Evolutionary conservation across 202 grass and related monocot genomes (phyloP).

Genomic region (Hordeum pubiflorum): DNA sequence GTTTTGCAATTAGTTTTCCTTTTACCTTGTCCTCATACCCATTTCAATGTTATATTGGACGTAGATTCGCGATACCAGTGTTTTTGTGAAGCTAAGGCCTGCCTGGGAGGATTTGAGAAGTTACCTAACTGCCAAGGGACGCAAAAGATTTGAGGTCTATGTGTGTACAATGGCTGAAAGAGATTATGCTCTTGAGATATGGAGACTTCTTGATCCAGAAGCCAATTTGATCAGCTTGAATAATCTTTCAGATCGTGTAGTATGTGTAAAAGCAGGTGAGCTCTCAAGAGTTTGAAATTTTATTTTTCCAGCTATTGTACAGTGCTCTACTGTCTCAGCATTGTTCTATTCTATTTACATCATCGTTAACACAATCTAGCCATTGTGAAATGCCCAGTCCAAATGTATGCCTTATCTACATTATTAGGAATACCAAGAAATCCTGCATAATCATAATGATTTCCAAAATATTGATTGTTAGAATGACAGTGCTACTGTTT

Average conservation of each 20-base stretch:
- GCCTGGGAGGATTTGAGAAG: slow-evolving; percentile 96
- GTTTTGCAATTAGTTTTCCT: slow-evolving; percentile 15
- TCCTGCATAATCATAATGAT: background rate
- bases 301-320: background rate
- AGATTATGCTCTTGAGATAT: slow-evolving; percentile 98
- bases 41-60: slow-evolving; percentile 26
- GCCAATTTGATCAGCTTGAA: slow-evolving; percentile 60
- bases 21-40: slow-evolving; percentile 5
- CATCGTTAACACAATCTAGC: background rate
- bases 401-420: background rate
- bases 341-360: slow-evolving; percentile 17
- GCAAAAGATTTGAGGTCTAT: slow-evolving; percentile 95
- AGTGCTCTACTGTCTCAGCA: slow-evolving; percentile 5
- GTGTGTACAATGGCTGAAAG: slow-evolving; percentile 96
- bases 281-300: background rate
- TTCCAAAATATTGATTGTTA: background rate
- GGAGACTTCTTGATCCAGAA: slow-evolving; percentile 97
- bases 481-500: background rate
- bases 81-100: slow-evolving; percentile 94
- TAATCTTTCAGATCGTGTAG: slow-evolving; percentile 67
- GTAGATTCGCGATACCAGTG: slow-evolving; percentile 93
- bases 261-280: slow-evolving; percentile 86
- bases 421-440: background rate
- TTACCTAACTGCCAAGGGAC: slow-evolving; percentile 88
- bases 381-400: background rate